phyloP scores from a whole-genome alignment of 768 basidiomycete species.

The Pleurotus tuoliensis region DNA sequence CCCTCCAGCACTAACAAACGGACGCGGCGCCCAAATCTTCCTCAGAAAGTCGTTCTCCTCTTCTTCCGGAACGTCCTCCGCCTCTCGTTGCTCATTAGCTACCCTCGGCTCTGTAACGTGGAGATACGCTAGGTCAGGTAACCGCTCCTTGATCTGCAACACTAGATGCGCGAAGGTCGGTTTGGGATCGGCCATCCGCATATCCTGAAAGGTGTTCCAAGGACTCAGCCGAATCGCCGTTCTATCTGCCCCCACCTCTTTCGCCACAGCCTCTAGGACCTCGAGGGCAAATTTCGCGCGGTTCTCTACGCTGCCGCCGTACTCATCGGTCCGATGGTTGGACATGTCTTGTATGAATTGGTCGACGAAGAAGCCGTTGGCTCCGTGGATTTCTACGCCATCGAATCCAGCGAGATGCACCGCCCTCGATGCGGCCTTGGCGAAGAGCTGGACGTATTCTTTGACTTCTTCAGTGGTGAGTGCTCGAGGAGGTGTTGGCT shows the following conservation, averaged over 20 bases:
- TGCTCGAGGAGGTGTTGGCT: constrained; percentile 28
- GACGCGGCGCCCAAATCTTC: constrained; percentile 38
- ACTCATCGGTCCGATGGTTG: constrained; percentile 60
- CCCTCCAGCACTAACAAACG: constrained; percentile 40
- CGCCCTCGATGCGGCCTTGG: constrained; percentile 51
- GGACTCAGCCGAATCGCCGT: constrained; percentile 56
- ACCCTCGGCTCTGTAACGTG: constrained; percentile 43
- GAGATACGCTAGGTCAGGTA: constrained; percentile 48
- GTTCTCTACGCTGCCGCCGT: constrained; percentile 64
- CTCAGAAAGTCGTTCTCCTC: constrained; percentile 39
- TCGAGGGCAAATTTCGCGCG: constrained; percentile 55
- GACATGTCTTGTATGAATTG: constrained; percentile 59
- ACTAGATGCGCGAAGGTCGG: constrained; percentile 53
- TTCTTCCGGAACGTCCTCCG: not conserved
- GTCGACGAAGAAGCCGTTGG: constrained; percentile 48
- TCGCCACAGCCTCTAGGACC: constrained; percentile 45
- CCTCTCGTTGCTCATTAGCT: constrained; percentile 11
- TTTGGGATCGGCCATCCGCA: constrained; percentile 52
- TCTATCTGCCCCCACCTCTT: constrained; percentile 50
- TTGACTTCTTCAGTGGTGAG: constrained; percentile 45
- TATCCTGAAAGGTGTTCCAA: constrained; percentile 39
- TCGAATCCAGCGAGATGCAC: constrained; percentile 62
- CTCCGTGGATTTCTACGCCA: constrained; percentile 48
- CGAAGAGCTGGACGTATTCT: constrained; percentile 48
- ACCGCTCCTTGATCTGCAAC: constrained; percentile 27